Evolutionary conservation across 257 asterid genomes (phyloP).

Genomic region (Fraxinus pennsylvanica): DNA sequence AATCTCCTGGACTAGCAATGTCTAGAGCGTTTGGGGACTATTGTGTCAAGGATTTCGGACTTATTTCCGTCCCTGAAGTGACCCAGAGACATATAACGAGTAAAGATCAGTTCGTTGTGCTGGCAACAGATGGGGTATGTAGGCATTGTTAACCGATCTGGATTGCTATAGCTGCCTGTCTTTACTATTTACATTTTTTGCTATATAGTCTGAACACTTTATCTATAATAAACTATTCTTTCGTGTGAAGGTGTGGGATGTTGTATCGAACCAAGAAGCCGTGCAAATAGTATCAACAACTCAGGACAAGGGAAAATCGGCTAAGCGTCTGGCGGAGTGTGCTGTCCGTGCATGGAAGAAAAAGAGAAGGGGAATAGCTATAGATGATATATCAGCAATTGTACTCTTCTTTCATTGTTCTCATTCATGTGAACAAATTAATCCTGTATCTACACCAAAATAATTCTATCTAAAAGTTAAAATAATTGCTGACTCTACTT

Average conservation of each 20-base stretch:
- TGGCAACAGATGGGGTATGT: constrained; percentile 96
- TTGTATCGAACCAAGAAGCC: constrained; percentile 86
- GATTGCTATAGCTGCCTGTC: neutral
- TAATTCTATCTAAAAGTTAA: neutral
- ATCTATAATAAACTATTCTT: neutral
- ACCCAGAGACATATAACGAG: constrained; percentile 64
- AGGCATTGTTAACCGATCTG: neutral
- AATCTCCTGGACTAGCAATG: constrained; percentile 96
- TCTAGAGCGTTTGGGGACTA: constrained; percentile 96
- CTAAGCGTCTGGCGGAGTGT: constrained; percentile 64
- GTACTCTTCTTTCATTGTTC: constrained; percentile 67
- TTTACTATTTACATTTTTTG: too few relatives aligned
- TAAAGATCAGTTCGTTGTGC: constrained; percentile 73
- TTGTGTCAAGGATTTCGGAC: constrained; percentile 84
- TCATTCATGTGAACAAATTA: constrained; percentile 41
- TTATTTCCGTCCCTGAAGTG: constrained; percentile 86
- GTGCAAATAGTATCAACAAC: constrained; percentile 66
- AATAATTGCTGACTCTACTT: neutral
- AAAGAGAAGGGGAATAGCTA: constrained; percentile 79
- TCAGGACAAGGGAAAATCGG: constrained; percentile 61
- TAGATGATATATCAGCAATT: constrained; percentile 93
- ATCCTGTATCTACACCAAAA: constrained; percentile 26
- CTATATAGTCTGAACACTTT: neutral
- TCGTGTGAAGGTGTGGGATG: constrained; percentile 88
- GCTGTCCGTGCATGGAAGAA: constrained; percentile 75